Evolutionary conservation across 345 rosid species (phyloP), one percentile per base, ranked within the genome.

Genomic region (Lumnitzera racemosa): DNA sequence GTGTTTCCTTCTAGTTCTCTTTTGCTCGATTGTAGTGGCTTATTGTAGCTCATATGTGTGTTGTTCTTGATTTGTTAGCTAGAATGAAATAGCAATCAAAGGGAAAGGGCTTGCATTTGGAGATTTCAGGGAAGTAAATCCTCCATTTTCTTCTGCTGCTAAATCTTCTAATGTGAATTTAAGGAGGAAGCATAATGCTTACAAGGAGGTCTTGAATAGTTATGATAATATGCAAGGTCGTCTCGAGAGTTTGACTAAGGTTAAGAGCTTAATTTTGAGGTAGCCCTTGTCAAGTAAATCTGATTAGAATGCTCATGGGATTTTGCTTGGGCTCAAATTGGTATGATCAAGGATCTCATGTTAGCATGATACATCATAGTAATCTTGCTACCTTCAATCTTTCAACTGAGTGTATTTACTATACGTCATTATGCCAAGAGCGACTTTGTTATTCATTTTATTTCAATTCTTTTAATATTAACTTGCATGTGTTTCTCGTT

Each of bases 261-360:
- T 82, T 0, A 80, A 74, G 61, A 56, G 36, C 64, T 75, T 67
- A 53, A 77, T 83, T 15, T 61, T 76, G 62, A 85, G 96, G 96
- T 88, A 61, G 43, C 64, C 59, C 8, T 25, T 15, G 57, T 53
- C 23, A 49, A 52, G 11, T 20, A 11, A 24, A 15, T 47, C 12
- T 9, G 15, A 16, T 17, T 14, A n/a, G 23, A 10, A 17, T 16
- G 17, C 31, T 8, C 15, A 15, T 5, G 5, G 15, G 12, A 15
- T 58, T 58, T 7, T 14, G 4, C 29, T 11, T 4, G 49, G 9
- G 23, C 25, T 47, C 13, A 23, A 13, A 5, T 9, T n/a, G 5
- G 15, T 41, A 6, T 47, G 24, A 13, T n/a, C 24, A 47, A 58
- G 12, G 36, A 13, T 36, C 16, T 15, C 59, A 31, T 41, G 25